These are phyloP conservation scores for Nitzschia inconspicua DNA, from an alignment of 108 stramenopile genomes.

Conservation along the genomic window DNA sequence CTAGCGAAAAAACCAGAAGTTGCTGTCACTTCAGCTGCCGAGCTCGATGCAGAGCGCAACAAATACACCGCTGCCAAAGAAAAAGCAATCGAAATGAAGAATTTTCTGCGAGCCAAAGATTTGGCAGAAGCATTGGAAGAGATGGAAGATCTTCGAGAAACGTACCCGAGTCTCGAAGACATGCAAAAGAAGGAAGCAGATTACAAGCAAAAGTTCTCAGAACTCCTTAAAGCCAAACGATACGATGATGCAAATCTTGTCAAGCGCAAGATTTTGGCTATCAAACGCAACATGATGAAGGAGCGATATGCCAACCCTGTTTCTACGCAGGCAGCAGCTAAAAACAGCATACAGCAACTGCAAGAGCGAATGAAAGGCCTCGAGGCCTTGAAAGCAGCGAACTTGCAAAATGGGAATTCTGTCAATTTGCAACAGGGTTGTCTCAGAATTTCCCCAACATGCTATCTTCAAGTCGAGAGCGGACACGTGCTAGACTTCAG, in stretches of 20 bases:
- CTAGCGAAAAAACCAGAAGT: constrained; percentile 26
- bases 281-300: constrained; percentile 27
- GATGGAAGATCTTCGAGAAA: constrained; percentile 12
- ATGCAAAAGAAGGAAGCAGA: constrained; percentile 16
- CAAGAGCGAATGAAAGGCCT: constrained; percentile 19
- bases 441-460: too few relatives aligned
- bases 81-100: constrained; percentile 18
- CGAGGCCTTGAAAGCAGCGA: too few relatives aligned
- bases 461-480: too few relatives aligned
- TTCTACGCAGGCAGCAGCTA: not conserved
- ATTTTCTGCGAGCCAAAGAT: constrained; percentile 23
- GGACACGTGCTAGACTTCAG: not conserved
- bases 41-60: constrained; percentile 9
- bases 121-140: constrained; percentile 15
- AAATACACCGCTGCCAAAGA: constrained; percentile 6
- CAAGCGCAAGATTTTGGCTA: constrained; percentile 21
- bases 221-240: constrained; percentile 10
- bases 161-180: constrained; percentile 14
- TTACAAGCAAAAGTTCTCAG: constrained; percentile 17
- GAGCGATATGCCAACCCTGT: constrained; percentile 14
- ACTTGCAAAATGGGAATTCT: too few relatives aligned
- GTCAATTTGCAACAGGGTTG: too few relatives aligned
- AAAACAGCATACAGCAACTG: constrained; percentile 13
- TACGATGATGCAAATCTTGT: constrained; percentile 32
- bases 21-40: constrained; percentile 11